Evolutionary conservation across 345 rosid genomes (phyloP), one percentile per base, ranked within the genome.

Genomic region (Geranium rotundifolium): DNA sequence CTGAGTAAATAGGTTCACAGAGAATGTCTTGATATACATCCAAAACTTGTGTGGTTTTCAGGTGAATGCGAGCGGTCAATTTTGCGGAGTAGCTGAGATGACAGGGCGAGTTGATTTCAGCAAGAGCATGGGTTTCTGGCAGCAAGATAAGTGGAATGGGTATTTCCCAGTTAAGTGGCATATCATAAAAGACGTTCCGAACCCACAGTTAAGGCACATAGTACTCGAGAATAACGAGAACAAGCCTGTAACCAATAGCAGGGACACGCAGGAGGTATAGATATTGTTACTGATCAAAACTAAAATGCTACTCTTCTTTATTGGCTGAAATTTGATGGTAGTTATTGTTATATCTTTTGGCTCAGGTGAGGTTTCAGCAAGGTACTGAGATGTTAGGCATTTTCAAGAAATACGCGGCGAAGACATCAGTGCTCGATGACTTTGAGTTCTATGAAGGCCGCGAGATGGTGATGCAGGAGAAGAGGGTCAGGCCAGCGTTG

Each of bases 31-130:
- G 10, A 34, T 34, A 4, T 34, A 4, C 10, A 34, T 18, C 15
- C 59, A 56, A 56, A 19, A 17, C 20, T 67, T 27, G 57, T 62
- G 71, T 58, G 15, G 37, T 4, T 63, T 78, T 18, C 80, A 89
- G 93, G 96, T 89, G 66, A 89, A 89, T 58, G 78, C 91, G n/a
- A 89, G 93, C 66, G 91, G 91, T 5, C 90, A 89, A 29, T 89
- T 89, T 72, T 87, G 86, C 67, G 96, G 93, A 30, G 62, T 89
- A 56, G 96, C 93, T 0, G 91, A 89, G 79, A 89, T 89, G 93
- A 67, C 41, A 30, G 91, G 89, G 1, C 75, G 86, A 1, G 87
- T 89, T 66, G 93, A 89, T 74, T 89, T 81, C 63, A 72, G 81
- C 74, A 34, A 34, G 81, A 86, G 84, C 18, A 69, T 89, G 64